Base-by-base conservation (phyloP, 805 yeast genomes). In the Grigorovia transvaalensis region DNA sequence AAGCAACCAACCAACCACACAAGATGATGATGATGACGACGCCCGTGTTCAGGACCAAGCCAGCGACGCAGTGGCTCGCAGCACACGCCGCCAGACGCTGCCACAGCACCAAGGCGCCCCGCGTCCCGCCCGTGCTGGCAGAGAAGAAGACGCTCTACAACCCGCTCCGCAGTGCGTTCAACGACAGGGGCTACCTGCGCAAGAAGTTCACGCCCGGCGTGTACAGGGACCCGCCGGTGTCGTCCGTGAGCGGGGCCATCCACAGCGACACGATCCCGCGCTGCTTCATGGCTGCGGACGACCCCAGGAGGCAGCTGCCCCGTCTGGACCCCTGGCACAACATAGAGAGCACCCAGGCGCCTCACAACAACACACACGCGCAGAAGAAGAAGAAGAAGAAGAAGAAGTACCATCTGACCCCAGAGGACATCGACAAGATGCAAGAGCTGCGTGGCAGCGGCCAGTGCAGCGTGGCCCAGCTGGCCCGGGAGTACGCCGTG, bases 281-380 rank as follows among this genome's bases (percentile, higher is more conserved):
- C 50, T 80, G 82, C 2, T 87, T 87, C 64, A 66, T 87, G 52
- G 88, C 93, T 11, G 56, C 69, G 6, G 68, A 66, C 44, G 88
- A 85, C 61, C 79, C 81, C 45, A 76, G 93, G 57, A 72, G 74
- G 6, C 9, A 13, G 7, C 19, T 17, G 8, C 42, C 42, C 2
- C 12, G 17, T 9, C 15, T 38, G 15, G 42, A 38, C 17, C 8
- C n/a, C 2, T 38, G 42, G 42, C 8, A 15, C 15, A 2, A 3
- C 9, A 15, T 38, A n/a, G 15, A 38, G n/a, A 23, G 27, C 6
- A 23, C 27, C 27, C 27, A 3, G 27, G 27, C 6, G 27, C 6
- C 27, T 6, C 6, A 23, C 27, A 23, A 23, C 27, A 23, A n/a
- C n/a, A n/a, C n/a, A 9, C 41, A 8, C 9, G 13, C 5, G n/a